A percentile compares a stretch with the other conserved stretches of the same genome.
These are phyloP conservation scores for Coemansia sp. DNA, from an alignment of 192 early-diverging fungal genomes.

Conservation along the genomic window DNA sequence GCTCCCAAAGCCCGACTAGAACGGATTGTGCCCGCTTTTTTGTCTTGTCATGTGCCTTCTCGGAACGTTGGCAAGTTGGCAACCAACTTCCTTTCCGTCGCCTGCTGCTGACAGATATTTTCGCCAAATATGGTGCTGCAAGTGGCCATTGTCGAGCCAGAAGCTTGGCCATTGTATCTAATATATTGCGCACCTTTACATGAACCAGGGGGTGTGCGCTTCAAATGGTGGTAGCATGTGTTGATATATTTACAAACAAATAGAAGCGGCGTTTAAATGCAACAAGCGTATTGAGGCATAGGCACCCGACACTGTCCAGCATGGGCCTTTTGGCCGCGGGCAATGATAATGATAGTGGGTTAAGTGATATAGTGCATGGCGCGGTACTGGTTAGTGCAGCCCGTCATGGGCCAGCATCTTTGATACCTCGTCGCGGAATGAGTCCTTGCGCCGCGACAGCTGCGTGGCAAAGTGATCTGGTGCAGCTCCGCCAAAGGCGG, in stretches of 20 bases:
- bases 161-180: neutral
- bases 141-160: neutral
- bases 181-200: neutral
- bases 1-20: neutral
- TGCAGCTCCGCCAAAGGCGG: neutral
- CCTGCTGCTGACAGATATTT: constrained; percentile 2
- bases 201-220: neutral
- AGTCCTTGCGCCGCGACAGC: constrained; percentile 13
- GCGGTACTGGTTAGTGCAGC: constrained; percentile 6
- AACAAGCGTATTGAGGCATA: neutral
- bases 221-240: neutral
- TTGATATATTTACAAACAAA: constrained; percentile 3
- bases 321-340: neutral
- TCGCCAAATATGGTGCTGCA: constrained; percentile 5
- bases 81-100: neutral
- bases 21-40: neutral
- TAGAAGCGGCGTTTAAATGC: neutral
- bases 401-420: constrained; percentile 13
- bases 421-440: constrained; percentile 17
- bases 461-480: neutral
- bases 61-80: neutral
- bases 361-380: neutral
- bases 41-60: neutral
- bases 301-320: neutral
- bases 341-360: neutral